These are phyloP conservation scores for Curvularia eragrostidis DNA, from an alignment of 2,329 filamentous ascomycete species.

Conservation along the genomic window DNA sequence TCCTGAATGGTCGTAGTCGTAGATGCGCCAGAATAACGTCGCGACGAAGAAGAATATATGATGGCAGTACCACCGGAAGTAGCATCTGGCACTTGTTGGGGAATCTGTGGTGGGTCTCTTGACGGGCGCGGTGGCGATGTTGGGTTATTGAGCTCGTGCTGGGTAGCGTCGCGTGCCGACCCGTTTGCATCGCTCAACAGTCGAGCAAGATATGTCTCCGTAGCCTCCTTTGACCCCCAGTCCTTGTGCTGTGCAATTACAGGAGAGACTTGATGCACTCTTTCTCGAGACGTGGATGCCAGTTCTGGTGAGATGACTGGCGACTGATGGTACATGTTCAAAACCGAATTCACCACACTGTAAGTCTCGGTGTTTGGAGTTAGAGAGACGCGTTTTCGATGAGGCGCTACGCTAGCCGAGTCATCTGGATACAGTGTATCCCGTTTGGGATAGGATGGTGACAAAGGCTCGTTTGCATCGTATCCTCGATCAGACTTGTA, in stretches of 20 bases:
- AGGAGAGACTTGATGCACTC: slow-evolving; percentile 58
- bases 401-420: slow-evolving; percentile 48
- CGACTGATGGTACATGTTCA: slow-evolving; percentile 52
- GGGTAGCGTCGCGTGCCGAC: slow-evolving; percentile 18
- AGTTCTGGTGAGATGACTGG: slow-evolving; percentile 49
- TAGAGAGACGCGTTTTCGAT: slow-evolving; percentile 37
- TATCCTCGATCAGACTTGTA: slow-evolving; percentile 24
- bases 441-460: slow-evolving; percentile 42
- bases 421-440: slow-evolving; percentile 48
- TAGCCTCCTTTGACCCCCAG: slow-evolving; percentile 63
- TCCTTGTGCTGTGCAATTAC: slow-evolving; percentile 60
- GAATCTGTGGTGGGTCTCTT: slow-evolving; percentile 27
- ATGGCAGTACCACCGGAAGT: slow-evolving; percentile 46
- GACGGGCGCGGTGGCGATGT: slow-evolving; percentile 22
- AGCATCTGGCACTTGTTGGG: slow-evolving; percentile 34
- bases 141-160: slow-evolving; percentile 18
- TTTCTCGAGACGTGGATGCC: slow-evolving; percentile 49
- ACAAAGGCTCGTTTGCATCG: slow-evolving; percentile 41
- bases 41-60: slow-evolving; percentile 45
- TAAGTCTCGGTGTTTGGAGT: slow-evolving; percentile 53
- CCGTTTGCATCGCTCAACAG: slow-evolving; percentile 50
- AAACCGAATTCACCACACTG: slow-evolving; percentile 50
- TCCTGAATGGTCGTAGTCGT: slow-evolving; percentile 44
- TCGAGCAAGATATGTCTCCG: slow-evolving; percentile 62
- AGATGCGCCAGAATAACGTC: slow-evolving; percentile 43